Evolutionary conservation across 305 asterid species (phyloP).

Genomic region (Fraxinus xanthoxyloides): DNA sequence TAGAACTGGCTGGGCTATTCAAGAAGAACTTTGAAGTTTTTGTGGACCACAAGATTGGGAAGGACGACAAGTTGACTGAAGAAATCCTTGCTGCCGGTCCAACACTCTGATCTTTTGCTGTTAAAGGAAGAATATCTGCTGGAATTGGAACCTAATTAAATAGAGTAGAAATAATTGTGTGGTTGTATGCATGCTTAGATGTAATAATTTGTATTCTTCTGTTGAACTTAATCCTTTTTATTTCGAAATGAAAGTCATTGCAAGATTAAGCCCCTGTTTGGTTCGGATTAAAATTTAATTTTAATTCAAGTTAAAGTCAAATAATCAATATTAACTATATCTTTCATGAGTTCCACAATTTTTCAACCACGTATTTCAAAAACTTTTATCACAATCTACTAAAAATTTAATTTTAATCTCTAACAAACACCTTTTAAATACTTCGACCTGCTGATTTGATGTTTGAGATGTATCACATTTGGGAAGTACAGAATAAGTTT

Average conservation of each 20-base stretch:
- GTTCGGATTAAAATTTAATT: too few species aligned
- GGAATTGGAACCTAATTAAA: neutral
- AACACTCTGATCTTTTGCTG: conserved; percentile 27
- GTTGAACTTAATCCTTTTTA: neutral
- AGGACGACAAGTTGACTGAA: conserved; percentile 50
- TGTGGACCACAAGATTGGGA: conserved; percentile 58
- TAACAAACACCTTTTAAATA: too few species aligned
- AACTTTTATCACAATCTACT: too few species aligned
- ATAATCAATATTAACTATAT: too few species aligned
- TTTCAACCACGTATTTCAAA: too few species aligned
- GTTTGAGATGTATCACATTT: neutral
- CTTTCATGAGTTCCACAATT: too few species aligned
- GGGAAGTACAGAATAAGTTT: neutral
- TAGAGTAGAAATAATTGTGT: neutral
- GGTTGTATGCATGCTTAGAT: neutral
- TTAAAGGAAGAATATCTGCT: conserved; percentile 11
- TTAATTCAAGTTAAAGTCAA: too few species aligned
- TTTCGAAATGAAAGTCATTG: neutral
- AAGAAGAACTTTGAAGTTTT: conserved; percentile 58
- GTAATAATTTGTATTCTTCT: neutral
- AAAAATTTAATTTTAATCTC: too few species aligned
- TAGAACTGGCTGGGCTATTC: conserved; percentile 55
- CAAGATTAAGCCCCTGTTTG: neutral
- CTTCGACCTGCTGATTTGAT: neutral
- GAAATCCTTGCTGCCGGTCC: conserved; percentile 68